phyloP scores from a whole-genome alignment of 2,329 filamentous ascomycete genomes.

The Verticillium longisporum region DNA sequence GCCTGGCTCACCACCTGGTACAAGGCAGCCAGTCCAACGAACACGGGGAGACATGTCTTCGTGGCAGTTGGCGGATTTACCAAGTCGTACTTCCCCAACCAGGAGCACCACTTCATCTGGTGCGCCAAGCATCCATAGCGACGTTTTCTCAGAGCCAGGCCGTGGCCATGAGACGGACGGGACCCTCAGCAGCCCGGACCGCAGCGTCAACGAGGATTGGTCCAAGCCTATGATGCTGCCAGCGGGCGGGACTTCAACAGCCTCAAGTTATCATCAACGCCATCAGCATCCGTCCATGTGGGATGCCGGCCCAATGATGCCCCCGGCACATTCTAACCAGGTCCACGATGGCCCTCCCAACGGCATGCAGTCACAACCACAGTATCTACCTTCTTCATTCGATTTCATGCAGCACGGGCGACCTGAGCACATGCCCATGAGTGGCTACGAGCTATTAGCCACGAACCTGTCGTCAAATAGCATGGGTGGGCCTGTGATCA shows the following conservation, averaged over 20 bases:
- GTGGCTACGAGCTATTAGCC: conserved; percentile 59
- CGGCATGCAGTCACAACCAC: conserved; percentile 29
- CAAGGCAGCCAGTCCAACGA: conserved; percentile 23
- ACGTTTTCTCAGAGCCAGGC: conserved; percentile 25
- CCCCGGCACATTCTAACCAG: conserved; percentile 26
- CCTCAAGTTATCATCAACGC: conserved; percentile 4
- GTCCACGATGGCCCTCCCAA: conserved; percentile 27
- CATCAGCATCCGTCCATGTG: conserved; percentile 19
- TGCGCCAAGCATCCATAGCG: conserved; percentile 47
- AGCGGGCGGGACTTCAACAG: conserved; percentile 8
- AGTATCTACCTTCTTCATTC: conserved; percentile 18
- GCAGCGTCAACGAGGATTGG: conserved; percentile 23
- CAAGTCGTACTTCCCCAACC: conserved; percentile 17
- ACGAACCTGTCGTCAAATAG: conserved; percentile 33
- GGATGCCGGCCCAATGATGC: conserved; percentile 31
- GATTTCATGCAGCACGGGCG: conserved; percentile 12
- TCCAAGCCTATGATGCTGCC: conserved; percentile 1
- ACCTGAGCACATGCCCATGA: conserved; percentile 33
- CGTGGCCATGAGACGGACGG: conserved; percentile 34
- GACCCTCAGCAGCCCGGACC: conserved; percentile 34
- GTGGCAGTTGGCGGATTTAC: conserved; percentile 16
- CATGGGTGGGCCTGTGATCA: conserved; percentile 20
- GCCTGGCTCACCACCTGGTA: conserved; percentile 45
- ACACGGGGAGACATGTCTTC: neutral
- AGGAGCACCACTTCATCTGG: conserved; percentile 32